Percentiles rank a stretch among this genome's conserved stretches.
Evolutionary conservation across 345 rosid genomes (phyloP).

Genomic region (Camelina neglecta): DNA sequence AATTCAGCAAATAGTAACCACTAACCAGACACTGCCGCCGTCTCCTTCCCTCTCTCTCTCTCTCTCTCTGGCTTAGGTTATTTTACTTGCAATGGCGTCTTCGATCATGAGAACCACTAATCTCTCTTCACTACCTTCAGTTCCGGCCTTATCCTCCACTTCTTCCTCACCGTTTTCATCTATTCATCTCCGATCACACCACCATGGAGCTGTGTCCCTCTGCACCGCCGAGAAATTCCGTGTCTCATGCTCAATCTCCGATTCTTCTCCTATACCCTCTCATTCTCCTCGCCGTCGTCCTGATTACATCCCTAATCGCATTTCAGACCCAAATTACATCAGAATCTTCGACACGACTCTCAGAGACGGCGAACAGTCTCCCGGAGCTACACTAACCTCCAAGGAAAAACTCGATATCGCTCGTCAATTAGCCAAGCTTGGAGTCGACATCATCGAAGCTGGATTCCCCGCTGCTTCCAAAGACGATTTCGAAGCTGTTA

Average conservation of each 20-base stretch:
- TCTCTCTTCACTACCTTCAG: constrained; percentile 12
- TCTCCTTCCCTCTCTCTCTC: too few relatives aligned
- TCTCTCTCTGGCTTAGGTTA: too few relatives aligned
- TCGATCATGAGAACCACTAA: constrained; percentile 24
- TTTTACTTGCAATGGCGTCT: constrained; percentile 21
- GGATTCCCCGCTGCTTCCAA: constrained; percentile 13
- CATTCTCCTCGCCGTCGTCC: neutral
- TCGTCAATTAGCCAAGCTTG: neutral
- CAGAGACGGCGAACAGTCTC: constrained; percentile 93
- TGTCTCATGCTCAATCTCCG: neutral
- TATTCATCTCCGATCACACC: constrained; percentile 8
- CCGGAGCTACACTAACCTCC: constrained; percentile 33
- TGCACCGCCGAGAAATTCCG: neutral
- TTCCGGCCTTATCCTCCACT: constrained; percentile 3
- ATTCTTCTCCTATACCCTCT: neutral
- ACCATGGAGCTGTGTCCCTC: neutral
- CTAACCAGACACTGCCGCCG: too few relatives aligned
- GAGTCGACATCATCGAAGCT: constrained; percentile 22
- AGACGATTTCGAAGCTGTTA: constrained; percentile 20
- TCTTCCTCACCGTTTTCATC: constrained; percentile 24
- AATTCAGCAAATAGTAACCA: too few relatives aligned
- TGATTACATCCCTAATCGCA: neutral
- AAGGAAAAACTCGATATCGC: constrained; percentile 20
- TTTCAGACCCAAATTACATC: constrained; percentile 38
- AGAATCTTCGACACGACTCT: constrained; percentile 87